Base-by-base conservation (phyloP, 1,284 basidiomycete genomes). In the Ceratobasidium theobromae region DNA sequence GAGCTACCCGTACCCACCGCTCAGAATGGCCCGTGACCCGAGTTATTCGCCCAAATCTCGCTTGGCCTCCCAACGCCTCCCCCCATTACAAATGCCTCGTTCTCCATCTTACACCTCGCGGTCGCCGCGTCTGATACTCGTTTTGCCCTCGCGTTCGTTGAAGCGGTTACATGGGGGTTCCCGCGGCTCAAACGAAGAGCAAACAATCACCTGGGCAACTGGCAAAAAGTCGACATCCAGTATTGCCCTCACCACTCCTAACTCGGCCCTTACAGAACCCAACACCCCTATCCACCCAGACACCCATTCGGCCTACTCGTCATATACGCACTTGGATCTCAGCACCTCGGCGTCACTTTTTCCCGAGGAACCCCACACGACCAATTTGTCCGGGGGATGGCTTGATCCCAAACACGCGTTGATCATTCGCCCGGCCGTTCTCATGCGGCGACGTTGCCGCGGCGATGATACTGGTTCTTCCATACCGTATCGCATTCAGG, bases 201-300 rank as follows among this genome's bases (percentile, higher is more conserved):
- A 32, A 4, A 28, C 46, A 14, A 45, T 60, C 32, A 45, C 57
- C n/a, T 60, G 57, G 57, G 57, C 57, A n/a, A 60, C 57, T 60
- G 57, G 57, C 57, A 60, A 60, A 49, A 60, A 60, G 25, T 4
- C 43, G 18, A 5, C 38, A 33, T 48, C 57, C 18, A 49, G 41
- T 1, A 49, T 32, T 32, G 21, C 18, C 18, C 18, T 58, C 25
- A 25, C 45, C 11, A 48, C 14, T 32, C 18, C 35, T 9, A n/a
- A 35, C 23, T 30, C 57, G 12, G 45, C 43, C 21, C 16, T 11
- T 11, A 60, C 46, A 3, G 57, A 48, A 60, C 57, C 57, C 16
- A 32, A 45, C 18, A 60, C 57, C n/a, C 57, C 57, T 23, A 49
- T 60, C 16, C 57, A 48, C 23, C 32, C 27, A 8, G 57, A 60